Base-by-base conservation (phyloP, 2,329 filamentous ascomycete genomes). In the Aspergillus alliaceus region DNA sequence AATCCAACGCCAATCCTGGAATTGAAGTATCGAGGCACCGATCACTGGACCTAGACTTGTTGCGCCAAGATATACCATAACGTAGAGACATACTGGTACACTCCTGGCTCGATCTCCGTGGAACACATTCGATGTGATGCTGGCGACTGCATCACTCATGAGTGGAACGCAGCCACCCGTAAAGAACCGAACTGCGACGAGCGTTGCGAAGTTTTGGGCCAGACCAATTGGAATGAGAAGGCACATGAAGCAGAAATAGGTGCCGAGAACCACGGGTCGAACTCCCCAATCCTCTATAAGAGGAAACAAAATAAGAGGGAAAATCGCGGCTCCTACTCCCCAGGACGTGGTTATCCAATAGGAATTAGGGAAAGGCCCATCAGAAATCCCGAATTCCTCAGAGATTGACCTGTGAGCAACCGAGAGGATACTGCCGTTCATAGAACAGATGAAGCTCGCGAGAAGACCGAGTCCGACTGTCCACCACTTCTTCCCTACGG, bases 41-140 rank as follows among this genome's bases (percentile, higher is more conserved):
- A 79, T 70, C 1, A 80, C 75, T 3, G 77, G 78, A 0, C 78
- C 78, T 20, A 78, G 72, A 29, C 71, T 78, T 5, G 75, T 66
- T 2, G 77, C 76, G 1, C 68, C 69, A n/a, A 80, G 64, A 11
- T 77, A 70, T 0, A 67, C 66, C 27, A 73, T 72, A 6, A 78
- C 76, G 42, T 73, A 80, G 5, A 79, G 64, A 11, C 73, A 74
- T 32, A 76, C 74, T 0, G 72, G 72, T 29, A 77, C 66, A 51
- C 73, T 77, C 18, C 76, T 72, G 2, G 64, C 66, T 29, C 32
- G 40, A 62, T 64, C 6, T 70, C 72, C 3, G 64, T 68, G n/a
- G 63, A 76, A 73, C 1, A 73, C 47, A 52, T 73, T 70, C 5
- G 65, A 66, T 37, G 69, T 64, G 4, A 69, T 63, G 2, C 68